Conservation (phyloP, 495 filamentous ascomycete species). For the Oleoguttula mirabilis region DNA sequence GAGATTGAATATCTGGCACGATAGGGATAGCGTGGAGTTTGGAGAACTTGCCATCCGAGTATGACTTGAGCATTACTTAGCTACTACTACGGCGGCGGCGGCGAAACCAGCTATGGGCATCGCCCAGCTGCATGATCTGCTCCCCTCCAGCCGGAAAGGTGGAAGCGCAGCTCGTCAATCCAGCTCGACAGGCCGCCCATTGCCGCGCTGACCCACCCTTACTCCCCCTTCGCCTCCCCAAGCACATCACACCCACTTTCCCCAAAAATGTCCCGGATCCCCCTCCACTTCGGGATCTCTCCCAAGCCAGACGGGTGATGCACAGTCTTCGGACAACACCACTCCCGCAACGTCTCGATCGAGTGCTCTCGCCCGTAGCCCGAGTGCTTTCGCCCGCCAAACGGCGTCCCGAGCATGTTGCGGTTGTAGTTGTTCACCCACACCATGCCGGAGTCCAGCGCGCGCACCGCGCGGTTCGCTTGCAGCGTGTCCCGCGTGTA, state of each 20-base stretch:
- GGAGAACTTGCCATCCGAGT: too few species aligned
- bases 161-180: too few species aligned
- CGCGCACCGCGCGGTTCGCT: neutral
- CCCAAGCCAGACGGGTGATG: neutral
- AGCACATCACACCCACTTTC: neutral
- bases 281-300: neutral
- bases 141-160: too few species aligned
- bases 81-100: too few species aligned
- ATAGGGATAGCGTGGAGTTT: too few species aligned
- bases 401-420: constrained; percentile 31
- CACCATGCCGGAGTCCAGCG: constrained; percentile 8
- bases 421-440: neutral
- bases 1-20: too few species aligned
- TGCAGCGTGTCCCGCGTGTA: constrained; percentile 11
- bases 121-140: too few species aligned
- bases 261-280: neutral
- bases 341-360: constrained; percentile 30
- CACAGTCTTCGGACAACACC: neutral
- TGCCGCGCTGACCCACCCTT: too few species aligned
- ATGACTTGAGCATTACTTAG: too few species aligned
- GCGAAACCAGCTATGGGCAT: too few species aligned
- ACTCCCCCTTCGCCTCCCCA: too few species aligned
- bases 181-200: too few species aligned
- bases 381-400: constrained; percentile 41
- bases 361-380: constrained; percentile 38